Evolutionary conservation across 202 grass and related monocot genomes (phyloP).

Genomic region (Zoysia matrella): DNA sequence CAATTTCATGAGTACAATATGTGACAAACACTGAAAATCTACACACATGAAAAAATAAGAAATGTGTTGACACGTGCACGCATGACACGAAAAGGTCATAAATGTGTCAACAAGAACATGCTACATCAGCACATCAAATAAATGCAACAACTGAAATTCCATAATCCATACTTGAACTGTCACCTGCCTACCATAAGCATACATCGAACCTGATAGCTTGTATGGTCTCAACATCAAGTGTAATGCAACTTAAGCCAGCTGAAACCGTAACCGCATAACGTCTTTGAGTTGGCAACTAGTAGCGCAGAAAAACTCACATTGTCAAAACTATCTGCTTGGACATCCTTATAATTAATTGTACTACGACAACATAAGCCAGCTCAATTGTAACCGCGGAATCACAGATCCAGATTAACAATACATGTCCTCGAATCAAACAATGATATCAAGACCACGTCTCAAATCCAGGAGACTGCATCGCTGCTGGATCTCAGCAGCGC

Average conservation of each 20-base stretch:
- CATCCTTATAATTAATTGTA: conserved; percentile 15
- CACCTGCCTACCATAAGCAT: neutral
- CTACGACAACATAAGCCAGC: conserved; percentile 8
- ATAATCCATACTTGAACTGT: neutral
- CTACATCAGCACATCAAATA: neutral
- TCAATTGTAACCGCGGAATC: conserved; percentile 8
- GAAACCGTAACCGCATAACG: conserved; percentile 10
- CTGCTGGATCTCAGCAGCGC: conserved; percentile 13
- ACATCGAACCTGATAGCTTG: neutral
- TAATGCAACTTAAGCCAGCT: conserved; percentile 18
- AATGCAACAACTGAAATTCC: neutral
- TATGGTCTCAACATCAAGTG: conserved; percentile 19
- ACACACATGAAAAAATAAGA: conserved; percentile 9
- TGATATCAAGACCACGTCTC: neutral
- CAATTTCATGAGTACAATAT: conserved; percentile 30
- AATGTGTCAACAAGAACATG: neutral
- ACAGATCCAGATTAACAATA: conserved; percentile 3
- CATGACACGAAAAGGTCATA: conserved; percentile 1
- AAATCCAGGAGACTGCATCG: neutral
- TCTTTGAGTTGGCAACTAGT: conserved; percentile 1
- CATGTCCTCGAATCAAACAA: neutral
- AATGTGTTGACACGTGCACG: neutral
- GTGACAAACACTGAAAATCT: conserved; percentile 2
- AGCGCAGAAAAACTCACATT: neutral
- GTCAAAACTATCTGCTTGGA: neutral